These are phyloP conservation scores for Ceratobasidium sp. DNA, from an alignment of 1,284 basidiomycete genomes.

Conservation along the genomic window DNA sequence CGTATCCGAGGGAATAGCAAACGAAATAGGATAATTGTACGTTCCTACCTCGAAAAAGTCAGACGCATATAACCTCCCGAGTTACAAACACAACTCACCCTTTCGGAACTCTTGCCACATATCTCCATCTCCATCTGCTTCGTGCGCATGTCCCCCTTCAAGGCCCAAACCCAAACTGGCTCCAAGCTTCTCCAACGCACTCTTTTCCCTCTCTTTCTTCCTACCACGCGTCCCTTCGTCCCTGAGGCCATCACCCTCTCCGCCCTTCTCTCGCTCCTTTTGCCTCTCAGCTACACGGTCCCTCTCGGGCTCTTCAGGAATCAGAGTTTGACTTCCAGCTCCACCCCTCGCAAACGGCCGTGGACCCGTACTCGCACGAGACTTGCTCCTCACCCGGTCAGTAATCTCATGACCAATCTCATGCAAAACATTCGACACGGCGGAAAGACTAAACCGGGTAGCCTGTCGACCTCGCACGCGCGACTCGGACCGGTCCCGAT, in stretches of 20 bases:
- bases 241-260: slow-evolving; percentile 44
- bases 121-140: slow-evolving; percentile 55
- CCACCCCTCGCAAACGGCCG: slow-evolving; percentile 19
- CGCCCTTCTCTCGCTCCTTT: background rate
- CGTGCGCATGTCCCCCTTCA: slow-evolving; percentile 41
- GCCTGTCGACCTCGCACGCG: slow-evolving; percentile 21
- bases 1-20: slow-evolving; percentile 80
- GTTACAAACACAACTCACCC: slow-evolving; percentile 58
- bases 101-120: slow-evolving; percentile 92
- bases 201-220: slow-evolving; percentile 38
- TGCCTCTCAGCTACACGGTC: slow-evolving; percentile 11
- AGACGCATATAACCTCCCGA: slow-evolving; percentile 13
- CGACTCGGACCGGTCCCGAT: slow-evolving; percentile 31
- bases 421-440: slow-evolving; percentile 48
- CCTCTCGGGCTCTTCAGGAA: background rate
- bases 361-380: slow-evolving; percentile 9
- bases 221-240: slow-evolving; percentile 33
- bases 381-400: slow-evolving; percentile 37
- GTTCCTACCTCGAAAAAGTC: slow-evolving; percentile 63
- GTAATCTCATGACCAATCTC: slow-evolving; percentile 51
- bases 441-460: slow-evolving; percentile 50
- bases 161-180: slow-evolving; percentile 54
- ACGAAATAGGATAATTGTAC: slow-evolving; percentile 94
- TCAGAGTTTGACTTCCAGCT: background rate
- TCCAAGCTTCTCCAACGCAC: slow-evolving; percentile 48